Evolutionary conservation across 306 rosid genomes (phyloP).

Genomic region (Begonia peltatifolia): DNA sequence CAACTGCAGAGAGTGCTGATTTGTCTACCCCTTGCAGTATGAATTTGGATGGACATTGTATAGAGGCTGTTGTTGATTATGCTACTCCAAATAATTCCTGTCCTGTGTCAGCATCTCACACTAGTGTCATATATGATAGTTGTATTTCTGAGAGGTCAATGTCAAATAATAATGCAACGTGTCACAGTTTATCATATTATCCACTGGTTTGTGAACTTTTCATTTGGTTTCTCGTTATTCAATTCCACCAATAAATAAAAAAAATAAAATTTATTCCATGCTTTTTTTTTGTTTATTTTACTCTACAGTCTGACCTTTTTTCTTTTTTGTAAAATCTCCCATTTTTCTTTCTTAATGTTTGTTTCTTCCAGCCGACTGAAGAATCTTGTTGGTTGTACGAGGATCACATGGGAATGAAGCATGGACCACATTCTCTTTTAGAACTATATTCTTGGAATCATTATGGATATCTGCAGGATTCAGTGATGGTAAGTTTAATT

Average conservation of each 20-base stretch:
- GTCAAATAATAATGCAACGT: conserved; percentile 14
- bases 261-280: too few relatives aligned
- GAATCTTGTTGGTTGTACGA: conserved; percentile 70
- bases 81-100: conserved; percentile 18
- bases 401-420: conserved; percentile 57
- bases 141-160: conserved; percentile 14
- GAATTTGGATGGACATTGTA: conserved; percentile 18
- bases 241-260: too few relatives aligned
- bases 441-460: conserved; percentile 65
- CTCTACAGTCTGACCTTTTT: background rate
- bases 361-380: conserved; percentile 31
- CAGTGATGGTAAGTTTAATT: conserved; percentile 42
- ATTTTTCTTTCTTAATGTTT: conserved; percentile 2
- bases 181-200: conserved; percentile 5
- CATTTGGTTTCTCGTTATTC: too few relatives aligned
- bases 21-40: conserved; percentile 20
- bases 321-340: conserved; percentile 3
- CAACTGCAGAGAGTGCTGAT: conserved; percentile 20
- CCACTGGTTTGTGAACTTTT: background rate
- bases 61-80: conserved; percentile 19
- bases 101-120: conserved; percentile 19
- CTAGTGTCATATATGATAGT: conserved; percentile 11
- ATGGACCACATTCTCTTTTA: conserved; percentile 67
- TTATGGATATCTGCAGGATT: conserved; percentile 63
- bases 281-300: too few relatives aligned